phyloP scores from a whole-genome alignment of 192 early-diverging fungal genomes.

The Mortierella hygrophila region DNA sequence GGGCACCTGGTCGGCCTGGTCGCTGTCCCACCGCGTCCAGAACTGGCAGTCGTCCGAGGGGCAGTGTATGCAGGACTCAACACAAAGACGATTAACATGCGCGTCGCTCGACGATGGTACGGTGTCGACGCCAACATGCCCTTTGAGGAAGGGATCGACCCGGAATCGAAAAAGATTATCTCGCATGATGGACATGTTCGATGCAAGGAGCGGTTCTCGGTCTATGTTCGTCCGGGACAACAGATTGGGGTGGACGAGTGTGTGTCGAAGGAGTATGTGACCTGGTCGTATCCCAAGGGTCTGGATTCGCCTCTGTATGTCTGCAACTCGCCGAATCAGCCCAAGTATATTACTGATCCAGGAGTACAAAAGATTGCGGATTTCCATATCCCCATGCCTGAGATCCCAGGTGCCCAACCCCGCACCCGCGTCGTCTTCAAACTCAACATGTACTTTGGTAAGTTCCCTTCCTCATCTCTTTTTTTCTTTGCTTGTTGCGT shows the following conservation, averaged over 20 bases:
- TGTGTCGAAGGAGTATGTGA: conserved; percentile 53
- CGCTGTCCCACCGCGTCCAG: conserved; percentile 68
- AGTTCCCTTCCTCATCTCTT: not conserved
- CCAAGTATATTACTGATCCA: conserved; percentile 58
- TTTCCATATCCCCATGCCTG: conserved; percentile 60
- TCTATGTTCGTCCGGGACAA: conserved; percentile 58
- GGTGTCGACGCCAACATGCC: conserved; percentile 64
- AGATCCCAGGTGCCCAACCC: conserved; percentile 44
- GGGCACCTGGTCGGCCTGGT: conserved; percentile 56
- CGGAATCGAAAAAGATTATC: conserved; percentile 57
- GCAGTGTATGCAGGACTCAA: conserved; percentile 66
- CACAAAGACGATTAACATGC: conserved; percentile 60
- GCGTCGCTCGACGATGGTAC: conserved; percentile 65
- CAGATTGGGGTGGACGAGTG: conserved; percentile 55
- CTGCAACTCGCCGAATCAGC: conserved; percentile 51
- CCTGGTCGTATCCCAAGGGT: conserved; percentile 50
- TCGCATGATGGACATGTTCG: conserved; percentile 61
- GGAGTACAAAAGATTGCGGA: conserved; percentile 60
- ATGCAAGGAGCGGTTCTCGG: conserved; percentile 64
- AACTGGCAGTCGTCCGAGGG: conserved; percentile 66
- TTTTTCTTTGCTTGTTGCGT: not conserved
- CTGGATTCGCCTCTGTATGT: conserved; percentile 50
- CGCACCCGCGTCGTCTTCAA: conserved; percentile 59
- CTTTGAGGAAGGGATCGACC: conserved; percentile 65
- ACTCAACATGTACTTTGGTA: conserved; percentile 54